A percentile compares a stretch with the other conserved stretches of the same genome.
phyloP scores from a whole-genome alignment of 768 basidiomycete species.

The Artomyces pyxidatus region DNA sequence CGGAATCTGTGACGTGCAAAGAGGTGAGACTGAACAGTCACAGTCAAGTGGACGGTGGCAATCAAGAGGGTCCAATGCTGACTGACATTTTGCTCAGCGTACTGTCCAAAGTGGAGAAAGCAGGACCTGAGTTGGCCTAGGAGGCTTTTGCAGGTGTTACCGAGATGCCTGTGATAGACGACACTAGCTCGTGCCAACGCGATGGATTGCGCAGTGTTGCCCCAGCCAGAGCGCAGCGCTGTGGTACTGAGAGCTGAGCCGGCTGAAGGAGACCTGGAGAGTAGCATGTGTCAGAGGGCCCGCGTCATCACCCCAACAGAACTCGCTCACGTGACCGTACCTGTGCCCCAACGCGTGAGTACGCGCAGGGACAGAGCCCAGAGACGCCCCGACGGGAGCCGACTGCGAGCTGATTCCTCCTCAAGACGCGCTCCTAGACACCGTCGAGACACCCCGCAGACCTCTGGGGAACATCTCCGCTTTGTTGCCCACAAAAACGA shows the following conservation, averaged over 20 bases:
- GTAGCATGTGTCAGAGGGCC: background rate
- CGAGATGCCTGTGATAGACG: background rate
- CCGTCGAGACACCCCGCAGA: background rate
- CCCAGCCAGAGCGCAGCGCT: background rate
- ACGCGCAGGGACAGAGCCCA: background rate
- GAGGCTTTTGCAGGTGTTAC: background rate
- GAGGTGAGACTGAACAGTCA: too few species aligned
- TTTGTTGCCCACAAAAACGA: background rate
- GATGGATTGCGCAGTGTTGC: background rate
- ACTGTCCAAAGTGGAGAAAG: too few species aligned
- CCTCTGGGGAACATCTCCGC: background rate
- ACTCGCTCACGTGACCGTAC: constrained; percentile 11
- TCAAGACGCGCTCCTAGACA: background rate
- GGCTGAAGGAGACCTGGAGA: too few species aligned
- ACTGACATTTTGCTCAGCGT: too few species aligned
- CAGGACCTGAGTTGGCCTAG: background rate
- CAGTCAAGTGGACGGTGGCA: too few species aligned
- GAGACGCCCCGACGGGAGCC: background rate
- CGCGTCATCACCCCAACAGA: constrained; percentile 12
- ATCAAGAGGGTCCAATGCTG: too few species aligned
- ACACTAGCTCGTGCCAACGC: background rate
- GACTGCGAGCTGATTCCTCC: background rate
- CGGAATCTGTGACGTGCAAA: too few species aligned
- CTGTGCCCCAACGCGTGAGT: constrained; percentile 4
- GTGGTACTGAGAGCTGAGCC: background rate